Evolutionary conservation across 2,329 filamentous ascomycete genomes (phyloP).

Genomic region (Talaromyces marneffei): DNA sequence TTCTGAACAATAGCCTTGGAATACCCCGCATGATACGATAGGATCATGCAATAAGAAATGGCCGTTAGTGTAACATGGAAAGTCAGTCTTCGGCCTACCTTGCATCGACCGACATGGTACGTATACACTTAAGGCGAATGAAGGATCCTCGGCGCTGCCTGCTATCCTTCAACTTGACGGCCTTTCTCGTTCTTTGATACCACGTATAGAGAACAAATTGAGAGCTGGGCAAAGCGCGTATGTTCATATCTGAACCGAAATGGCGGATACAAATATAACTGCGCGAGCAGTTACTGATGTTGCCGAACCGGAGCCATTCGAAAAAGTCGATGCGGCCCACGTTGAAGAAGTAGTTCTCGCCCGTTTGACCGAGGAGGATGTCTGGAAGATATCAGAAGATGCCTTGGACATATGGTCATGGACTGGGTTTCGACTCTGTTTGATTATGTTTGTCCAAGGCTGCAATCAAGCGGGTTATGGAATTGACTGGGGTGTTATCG

Average conservation of each 20-base stretch:
- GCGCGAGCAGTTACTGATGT: constrained; percentile 6
- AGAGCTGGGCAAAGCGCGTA: background rate
- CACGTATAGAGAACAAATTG: background rate
- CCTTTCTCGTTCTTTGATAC: background rate
- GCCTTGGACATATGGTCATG: constrained; percentile 38
- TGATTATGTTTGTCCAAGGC: constrained; percentile 44
- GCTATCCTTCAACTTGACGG: background rate
- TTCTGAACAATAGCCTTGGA: background rate
- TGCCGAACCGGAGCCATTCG: constrained; percentile 12
- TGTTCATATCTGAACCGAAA: background rate
- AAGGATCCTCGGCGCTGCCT: background rate
- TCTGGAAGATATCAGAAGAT: constrained; percentile 39
- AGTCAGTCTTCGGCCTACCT: background rate
- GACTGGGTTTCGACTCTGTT: constrained; percentile 37
- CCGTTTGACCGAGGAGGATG: constrained; percentile 43
- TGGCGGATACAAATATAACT: background rate
- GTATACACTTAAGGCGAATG: background rate
- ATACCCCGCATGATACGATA: background rate
- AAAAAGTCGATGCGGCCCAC: constrained; percentile 19
- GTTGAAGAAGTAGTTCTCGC: constrained; percentile 44
- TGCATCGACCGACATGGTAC: background rate
- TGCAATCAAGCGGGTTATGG: constrained; percentile 46
- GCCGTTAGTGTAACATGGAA: background rate
- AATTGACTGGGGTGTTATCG: constrained; percentile 48
- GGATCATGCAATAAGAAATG: background rate